A percentile compares a stretch with the other conserved stretches of the same genome.
Evolutionary conservation across 129 eudicot species (phyloP).

Genomic region (Calendula officinalis): DNA sequence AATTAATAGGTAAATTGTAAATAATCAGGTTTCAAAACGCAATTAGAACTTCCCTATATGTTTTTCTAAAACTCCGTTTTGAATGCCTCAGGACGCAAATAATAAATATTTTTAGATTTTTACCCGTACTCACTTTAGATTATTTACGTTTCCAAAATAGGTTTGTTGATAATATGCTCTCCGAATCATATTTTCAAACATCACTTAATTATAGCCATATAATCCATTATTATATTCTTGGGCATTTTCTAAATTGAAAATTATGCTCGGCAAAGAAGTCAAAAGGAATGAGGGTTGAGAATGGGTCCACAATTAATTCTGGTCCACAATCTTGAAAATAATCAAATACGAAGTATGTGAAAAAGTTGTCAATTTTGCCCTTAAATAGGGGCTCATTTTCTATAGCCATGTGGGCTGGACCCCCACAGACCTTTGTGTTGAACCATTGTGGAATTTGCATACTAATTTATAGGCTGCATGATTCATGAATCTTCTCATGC

Average conservation of each 20-base stretch:
- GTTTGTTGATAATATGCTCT: no score
- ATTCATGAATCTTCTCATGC: constrained; percentile 41
- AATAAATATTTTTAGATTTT: no score
- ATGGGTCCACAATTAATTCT: constrained; percentile 23
- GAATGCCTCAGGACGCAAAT: no score
- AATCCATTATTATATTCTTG: constrained; percentile 9
- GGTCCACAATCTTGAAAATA: constrained; percentile 23
- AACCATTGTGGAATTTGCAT: constrained; percentile 26
- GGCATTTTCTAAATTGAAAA: constrained; percentile 7
- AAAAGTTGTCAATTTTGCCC: constrained; percentile 26
- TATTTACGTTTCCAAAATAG: no score
- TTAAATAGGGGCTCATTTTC: constrained; percentile 16
- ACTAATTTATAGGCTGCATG: constrained; percentile 9
- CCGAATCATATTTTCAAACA: no score
- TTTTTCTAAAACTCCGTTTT: no score
- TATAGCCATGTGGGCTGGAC: constrained; percentile 32
- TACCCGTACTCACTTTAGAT: no score
- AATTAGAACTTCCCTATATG: no score
- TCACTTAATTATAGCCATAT: background rate
- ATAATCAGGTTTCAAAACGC: no score
- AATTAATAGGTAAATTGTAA: no score
- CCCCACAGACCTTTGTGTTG: constrained; percentile 9
- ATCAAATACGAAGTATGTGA: background rate
- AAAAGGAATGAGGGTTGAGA: background rate
- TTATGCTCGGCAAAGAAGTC: constrained; percentile 14